A percentile compares a stretch with the other conserved stretches of the same genome.
Evolutionary conservation across 768 basidiomycete species (phyloP).

Genomic region (Pholiota molesta): DNA sequence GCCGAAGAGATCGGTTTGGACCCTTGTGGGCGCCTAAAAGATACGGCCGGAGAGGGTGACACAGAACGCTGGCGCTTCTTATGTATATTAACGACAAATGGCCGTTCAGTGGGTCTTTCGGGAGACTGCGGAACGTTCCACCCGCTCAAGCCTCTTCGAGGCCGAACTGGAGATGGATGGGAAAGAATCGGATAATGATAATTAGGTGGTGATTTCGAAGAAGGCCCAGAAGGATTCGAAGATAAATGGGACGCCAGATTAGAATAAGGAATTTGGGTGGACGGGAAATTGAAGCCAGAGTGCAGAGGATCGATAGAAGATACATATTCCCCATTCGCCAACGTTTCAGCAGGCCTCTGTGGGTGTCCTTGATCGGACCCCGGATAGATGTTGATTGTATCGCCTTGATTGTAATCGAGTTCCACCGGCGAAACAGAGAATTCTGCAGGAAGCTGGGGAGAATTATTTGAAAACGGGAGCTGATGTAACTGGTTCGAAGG

Average conservation of each 20-base stretch:
- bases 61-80: constrained; percentile 12
- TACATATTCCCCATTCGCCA: constrained; percentile 5
- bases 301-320: background rate
- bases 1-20: background rate
- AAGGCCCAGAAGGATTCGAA: constrained; percentile 2
- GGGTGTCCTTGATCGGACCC: background rate
- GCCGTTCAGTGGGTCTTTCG: background rate
- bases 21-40: constrained; percentile 7
- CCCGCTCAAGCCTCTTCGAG: constrained; percentile 17
- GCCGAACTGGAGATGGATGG: constrained; percentile 5
- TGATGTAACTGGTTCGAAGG: background rate
- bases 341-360: background rate
- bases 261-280: background rate
- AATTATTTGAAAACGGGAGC: background rate
- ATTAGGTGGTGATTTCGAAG: constrained; percentile 9
- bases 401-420: background rate
- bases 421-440: background rate
- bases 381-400: background rate
- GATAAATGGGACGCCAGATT: constrained; percentile 1
- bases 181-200: constrained; percentile 12
- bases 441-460: background rate
- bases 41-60: background rate
- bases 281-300: background rate
- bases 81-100: background rate
- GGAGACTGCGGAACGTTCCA: constrained; percentile 15